Conservation (phyloP, 73 alveolate genomes). For the Paramecium sonneborni region DNA sequence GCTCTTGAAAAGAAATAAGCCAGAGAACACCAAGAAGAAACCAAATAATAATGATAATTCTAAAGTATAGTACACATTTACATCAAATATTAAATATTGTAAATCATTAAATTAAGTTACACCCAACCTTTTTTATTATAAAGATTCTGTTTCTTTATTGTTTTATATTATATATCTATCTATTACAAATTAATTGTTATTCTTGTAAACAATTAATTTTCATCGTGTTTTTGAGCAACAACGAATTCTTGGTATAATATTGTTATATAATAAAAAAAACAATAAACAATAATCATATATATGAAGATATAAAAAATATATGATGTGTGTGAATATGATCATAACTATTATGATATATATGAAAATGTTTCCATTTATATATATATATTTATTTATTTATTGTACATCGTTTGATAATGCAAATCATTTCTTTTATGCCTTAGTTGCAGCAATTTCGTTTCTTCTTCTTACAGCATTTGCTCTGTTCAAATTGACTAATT, state of each 20-base stretch:
- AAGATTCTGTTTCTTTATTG: too few species aligned
- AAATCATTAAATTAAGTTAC: neutral
- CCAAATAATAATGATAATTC: neutral
- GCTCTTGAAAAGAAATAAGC: constrained; percentile 62
- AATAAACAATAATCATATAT: too few species aligned
- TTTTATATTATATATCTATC: too few species aligned
- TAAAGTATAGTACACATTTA: constrained; percentile 28
- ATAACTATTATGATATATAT: too few species aligned
- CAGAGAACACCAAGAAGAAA: constrained; percentile 9
- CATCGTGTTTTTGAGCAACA: too few species aligned
- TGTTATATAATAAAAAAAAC: too few species aligned
- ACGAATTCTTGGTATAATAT: too few species aligned
- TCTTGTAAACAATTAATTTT: too few species aligned
- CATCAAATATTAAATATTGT: neutral
- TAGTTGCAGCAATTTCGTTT: constrained; percentile 33
- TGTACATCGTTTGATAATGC: constrained; percentile 37
- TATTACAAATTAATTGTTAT: too few species aligned
- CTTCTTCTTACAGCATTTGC: constrained; percentile 43
- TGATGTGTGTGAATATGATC: too few species aligned
- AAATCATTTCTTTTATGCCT: constrained; percentile 53
- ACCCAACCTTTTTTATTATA: neutral
- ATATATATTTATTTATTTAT: neutral
- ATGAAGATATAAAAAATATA: too few species aligned
- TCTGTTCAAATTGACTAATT: constrained; percentile 42
- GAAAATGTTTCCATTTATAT: neutral